These are phyloP conservation scores for Verticillium tricorpus DNA, from an alignment of 2,329 filamentous ascomycete species.

Conservation along the genomic window DNA sequence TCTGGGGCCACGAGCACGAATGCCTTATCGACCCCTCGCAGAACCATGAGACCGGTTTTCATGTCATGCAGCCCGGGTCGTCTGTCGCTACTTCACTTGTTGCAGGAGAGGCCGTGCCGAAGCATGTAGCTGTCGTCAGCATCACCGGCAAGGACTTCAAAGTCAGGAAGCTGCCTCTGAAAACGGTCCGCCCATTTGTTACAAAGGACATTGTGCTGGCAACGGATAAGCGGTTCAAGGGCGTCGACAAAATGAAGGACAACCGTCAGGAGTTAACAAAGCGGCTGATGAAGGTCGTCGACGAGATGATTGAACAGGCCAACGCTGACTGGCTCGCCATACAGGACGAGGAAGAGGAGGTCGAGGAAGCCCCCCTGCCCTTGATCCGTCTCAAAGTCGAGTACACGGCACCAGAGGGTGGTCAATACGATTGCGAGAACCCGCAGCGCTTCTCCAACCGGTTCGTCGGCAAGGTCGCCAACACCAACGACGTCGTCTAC, in stretches of 20 bases:
- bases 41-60: slow-evolving; percentile 85
- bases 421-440: slow-evolving; percentile 87
- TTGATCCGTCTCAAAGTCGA: slow-evolving; percentile 89
- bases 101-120: slow-evolving; percentile 82
- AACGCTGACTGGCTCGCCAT: slow-evolving; percentile 73
- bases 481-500: slow-evolving; percentile 87
- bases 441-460: slow-evolving; percentile 93
- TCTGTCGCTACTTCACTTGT: slow-evolving; percentile 92
- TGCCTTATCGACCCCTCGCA: slow-evolving; percentile 80
- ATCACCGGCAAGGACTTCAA: slow-evolving; percentile 80
- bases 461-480: slow-evolving; percentile 86
- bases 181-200: slow-evolving; percentile 85
- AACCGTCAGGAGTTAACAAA: slow-evolving; percentile 78
- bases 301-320: slow-evolving; percentile 83
- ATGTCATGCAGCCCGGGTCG: slow-evolving; percentile 96
- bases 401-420: slow-evolving; percentile 78
- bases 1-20: slow-evolving; percentile 98
- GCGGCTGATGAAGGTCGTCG: slow-evolving; percentile 71
- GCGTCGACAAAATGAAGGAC: slow-evolving; percentile 74
- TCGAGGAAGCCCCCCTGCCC: slow-evolving; percentile 65
- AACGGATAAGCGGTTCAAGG: slow-evolving; percentile 71
- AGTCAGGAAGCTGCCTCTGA: slow-evolving; percentile 75
- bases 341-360: slow-evolving; percentile 58
- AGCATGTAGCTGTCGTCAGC: slow-evolving; percentile 83
- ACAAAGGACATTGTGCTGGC: slow-evolving; percentile 76